These are phyloP conservation scores for Dioscorea cayenensis DNA, from an alignment of 116 monocot species.

Conservation along the genomic window DNA sequence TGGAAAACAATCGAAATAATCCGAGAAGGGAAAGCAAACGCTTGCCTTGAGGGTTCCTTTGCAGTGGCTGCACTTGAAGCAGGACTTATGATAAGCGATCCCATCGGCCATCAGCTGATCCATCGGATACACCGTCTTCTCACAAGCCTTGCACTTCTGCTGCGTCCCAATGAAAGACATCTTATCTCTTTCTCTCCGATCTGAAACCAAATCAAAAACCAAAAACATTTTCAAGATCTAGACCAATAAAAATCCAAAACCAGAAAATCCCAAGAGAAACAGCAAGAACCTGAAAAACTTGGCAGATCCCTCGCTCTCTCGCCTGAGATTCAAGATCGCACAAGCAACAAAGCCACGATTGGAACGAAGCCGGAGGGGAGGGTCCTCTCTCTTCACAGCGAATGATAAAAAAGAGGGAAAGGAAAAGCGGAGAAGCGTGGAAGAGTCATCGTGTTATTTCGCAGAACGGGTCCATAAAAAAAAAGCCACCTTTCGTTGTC, in stretches of 20 bases:
- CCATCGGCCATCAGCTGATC: conserved; percentile 46
- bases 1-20: not conserved
- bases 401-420: not conserved
- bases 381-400: not conserved
- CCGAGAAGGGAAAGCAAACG: not conserved
- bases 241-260: not conserved
- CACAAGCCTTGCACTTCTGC: conserved; percentile 57
- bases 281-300: no score
- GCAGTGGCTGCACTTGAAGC: conserved; percentile 72
- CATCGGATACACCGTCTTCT: conserved; percentile 49
- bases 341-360: not conserved
- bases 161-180: conserved; percentile 52
- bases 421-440: not conserved
- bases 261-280: not conserved
- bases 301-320: no score
- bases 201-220: not conserved
- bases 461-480: not conserved
- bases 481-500: not conserved
- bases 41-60: conserved; percentile 46
- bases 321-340: no score
- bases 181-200: not conserved
- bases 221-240: not conserved
- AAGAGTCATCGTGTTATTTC: not conserved
- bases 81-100: conserved; percentile 36
- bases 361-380: not conserved